Conservation (phyloP, 140 eudicot species). For the Bidens hawaiensis region DNA sequence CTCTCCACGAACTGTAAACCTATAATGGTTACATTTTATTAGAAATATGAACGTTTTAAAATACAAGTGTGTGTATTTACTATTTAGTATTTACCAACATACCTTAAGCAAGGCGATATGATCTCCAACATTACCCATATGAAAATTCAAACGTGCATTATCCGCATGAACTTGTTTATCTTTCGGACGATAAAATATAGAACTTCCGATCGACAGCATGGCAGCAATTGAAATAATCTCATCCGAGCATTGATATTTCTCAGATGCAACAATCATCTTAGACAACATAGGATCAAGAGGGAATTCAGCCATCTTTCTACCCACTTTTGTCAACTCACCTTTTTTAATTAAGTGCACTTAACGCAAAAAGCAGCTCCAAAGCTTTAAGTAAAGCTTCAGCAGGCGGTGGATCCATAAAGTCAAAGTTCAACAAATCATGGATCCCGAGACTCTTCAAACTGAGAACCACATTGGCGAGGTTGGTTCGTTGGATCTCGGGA, state of each 20-base stretch:
- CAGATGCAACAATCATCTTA: conserved; percentile 67
- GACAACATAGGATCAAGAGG: conserved; percentile 65
- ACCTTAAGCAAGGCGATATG: conserved; percentile 65
- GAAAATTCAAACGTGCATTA: conserved; percentile 48
- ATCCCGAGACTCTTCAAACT: conserved; percentile 62
- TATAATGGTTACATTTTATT: conserved; percentile 5
- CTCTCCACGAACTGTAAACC: conserved; percentile 61
- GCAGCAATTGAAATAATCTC: conserved; percentile 67
- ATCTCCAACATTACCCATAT: conserved; percentile 64
- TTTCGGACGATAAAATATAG: conserved; percentile 63
- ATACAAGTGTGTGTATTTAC: no score
- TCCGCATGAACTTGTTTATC: conserved; percentile 65
- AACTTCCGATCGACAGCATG: conserved; percentile 61
- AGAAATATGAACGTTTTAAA: background rate
- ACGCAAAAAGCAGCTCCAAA: conserved; percentile 43
- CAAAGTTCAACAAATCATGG: conserved; percentile 44
- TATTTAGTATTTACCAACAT: background rate
- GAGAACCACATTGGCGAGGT: conserved; percentile 53
- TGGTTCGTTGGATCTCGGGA: conserved; percentile 67
- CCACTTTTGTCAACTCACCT: conserved; percentile 51
- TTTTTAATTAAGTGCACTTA: conserved; percentile 53
- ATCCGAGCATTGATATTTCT: conserved; percentile 50
- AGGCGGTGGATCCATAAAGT: conserved; percentile 74
- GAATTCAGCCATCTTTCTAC: conserved; percentile 54
- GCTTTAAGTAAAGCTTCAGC: conserved; percentile 51